phyloP scores from a whole-genome alignment of 495 filamentous ascomycete species.

The Bacidia gigantensis region DNA sequence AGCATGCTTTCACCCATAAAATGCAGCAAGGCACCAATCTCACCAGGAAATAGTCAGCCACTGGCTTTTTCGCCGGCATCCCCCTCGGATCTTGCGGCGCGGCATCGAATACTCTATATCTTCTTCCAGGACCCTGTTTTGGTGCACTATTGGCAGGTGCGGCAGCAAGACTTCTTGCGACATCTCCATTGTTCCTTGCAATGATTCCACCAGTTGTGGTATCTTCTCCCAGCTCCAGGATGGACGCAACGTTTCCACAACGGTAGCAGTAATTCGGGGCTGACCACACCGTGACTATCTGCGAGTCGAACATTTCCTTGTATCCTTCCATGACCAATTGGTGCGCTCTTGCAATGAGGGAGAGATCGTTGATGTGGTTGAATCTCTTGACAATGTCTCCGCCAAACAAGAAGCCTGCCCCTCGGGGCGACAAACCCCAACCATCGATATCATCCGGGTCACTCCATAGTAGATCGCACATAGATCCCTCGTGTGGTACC shows the following conservation, averaged over 20 bases:
- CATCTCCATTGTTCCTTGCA: conserved; percentile 67
- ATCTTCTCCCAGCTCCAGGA: conserved; percentile 86
- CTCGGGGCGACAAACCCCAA: conserved; percentile 89
- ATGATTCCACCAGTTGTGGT: conserved; percentile 60
- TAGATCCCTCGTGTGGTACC: conserved; percentile 94
- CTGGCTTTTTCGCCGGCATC: conserved; percentile 98
- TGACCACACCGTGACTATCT: conserved; percentile 93
- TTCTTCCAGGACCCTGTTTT: conserved; percentile 61
- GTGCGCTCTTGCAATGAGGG: conserved; percentile 83
- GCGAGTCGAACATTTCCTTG: conserved; percentile 95
- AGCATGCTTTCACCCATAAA: neutral
- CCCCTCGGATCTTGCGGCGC: conserved; percentile 92
- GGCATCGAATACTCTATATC: conserved; percentile 93
- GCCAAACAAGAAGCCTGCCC: conserved; percentile 92
- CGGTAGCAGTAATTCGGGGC: conserved; percentile 90
- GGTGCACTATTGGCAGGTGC: neutral
- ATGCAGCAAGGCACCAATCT: conserved; percentile 5
- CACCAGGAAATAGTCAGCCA: conserved; percentile 90
- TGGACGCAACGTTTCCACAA: conserved; percentile 92
- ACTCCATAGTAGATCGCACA: conserved; percentile 97
- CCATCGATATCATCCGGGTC: conserved; percentile 98
- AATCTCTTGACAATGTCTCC: conserved; percentile 92
- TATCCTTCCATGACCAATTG: conserved; percentile 99
- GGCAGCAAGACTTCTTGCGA: conserved; percentile 36
- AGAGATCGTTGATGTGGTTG: conserved; percentile 85